These are phyloP conservation scores for Chlamydomonas incerta DNA, from an alignment of 139 green algal species.

Conservation along the genomic window DNA sequence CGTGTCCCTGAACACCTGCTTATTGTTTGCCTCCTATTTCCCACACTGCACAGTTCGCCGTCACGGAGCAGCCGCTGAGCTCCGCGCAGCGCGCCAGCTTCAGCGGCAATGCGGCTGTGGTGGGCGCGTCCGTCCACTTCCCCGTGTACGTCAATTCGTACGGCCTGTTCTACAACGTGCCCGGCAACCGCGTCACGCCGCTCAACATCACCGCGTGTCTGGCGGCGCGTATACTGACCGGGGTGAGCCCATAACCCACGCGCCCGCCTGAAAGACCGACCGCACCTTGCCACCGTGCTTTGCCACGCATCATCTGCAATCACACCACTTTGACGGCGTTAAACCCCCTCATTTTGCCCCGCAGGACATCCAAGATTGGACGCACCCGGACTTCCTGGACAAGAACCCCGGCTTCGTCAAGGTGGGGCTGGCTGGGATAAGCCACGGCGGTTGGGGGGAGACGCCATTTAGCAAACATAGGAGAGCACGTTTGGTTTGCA, in stretches of 20 bases:
- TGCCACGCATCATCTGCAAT: too few relatives aligned
- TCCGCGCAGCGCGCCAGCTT: not conserved
- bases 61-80: conserved; percentile 14
- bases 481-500: too few relatives aligned
- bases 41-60: not conserved
- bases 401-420: conserved; percentile 29
- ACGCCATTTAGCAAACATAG: too few relatives aligned
- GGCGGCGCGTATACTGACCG: conserved; percentile 20
- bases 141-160: conserved; percentile 17
- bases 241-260: too few relatives aligned
- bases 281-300: too few relatives aligned
- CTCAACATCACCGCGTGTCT: conserved; percentile 46
- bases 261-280: too few relatives aligned
- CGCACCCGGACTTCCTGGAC: conserved; percentile 44
- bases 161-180: conserved; percentile 22
- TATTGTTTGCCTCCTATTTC: not conserved
- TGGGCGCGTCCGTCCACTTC: conserved; percentile 6
- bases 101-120: not conserved
- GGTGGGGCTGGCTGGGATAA: not conserved
- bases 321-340: too few relatives aligned
- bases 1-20: not conserved
- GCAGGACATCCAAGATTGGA: conserved; percentile 25
- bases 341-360: too few relatives aligned
- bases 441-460: too few relatives aligned
- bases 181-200: not conserved